These are phyloP conservation scores for Hyphopichia khmerensis DNA, from an alignment of 1,139 yeast genomes.

Conservation along the genomic window DNA sequence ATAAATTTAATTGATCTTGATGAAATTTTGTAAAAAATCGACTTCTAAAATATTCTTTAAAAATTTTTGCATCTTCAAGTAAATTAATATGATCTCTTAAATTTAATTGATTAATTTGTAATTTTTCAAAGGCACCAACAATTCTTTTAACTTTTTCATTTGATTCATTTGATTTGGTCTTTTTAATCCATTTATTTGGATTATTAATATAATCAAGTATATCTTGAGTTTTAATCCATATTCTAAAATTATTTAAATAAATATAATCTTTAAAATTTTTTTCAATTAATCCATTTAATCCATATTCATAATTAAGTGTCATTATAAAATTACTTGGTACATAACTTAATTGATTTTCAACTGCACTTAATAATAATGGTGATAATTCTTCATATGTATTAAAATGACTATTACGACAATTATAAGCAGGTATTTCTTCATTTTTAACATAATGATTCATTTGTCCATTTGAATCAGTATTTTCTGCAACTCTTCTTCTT, in stretches of 20 bases:
- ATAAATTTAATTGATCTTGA: slow-evolving; percentile 19
- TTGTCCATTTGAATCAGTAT: slow-evolving; percentile 7
- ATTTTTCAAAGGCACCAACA: slow-evolving; percentile 19
- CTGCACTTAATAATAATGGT: slow-evolving; percentile 26
- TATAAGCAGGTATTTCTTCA: slow-evolving; percentile 31
- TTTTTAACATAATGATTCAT: slow-evolving; percentile 19
- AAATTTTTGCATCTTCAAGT: slow-evolving; percentile 19
- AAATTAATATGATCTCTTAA: slow-evolving; percentile 29
- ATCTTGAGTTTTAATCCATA: slow-evolving; percentile 30
- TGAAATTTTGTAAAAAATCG: slow-evolving; percentile 28
- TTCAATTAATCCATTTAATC: slow-evolving; percentile 20
- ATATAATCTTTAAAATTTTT: slow-evolving; percentile 25
- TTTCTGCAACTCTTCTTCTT: slow-evolving; percentile 6
- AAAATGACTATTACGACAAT: slow-evolving; percentile 49
- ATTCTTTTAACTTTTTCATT: slow-evolving; percentile 11
- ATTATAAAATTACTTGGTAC: slow-evolving; percentile 30
- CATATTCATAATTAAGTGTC: slow-evolving; percentile 32
- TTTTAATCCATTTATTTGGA: slow-evolving; percentile 22
- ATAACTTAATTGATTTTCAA: slow-evolving; percentile 36
- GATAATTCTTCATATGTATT: slow-evolving; percentile 27
- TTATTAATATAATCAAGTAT: slow-evolving; percentile 27
- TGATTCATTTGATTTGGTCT: slow-evolving; percentile 3
- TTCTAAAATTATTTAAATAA: slow-evolving; percentile 30
- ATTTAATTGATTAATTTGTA: slow-evolving; percentile 19
- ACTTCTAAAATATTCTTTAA: slow-evolving; percentile 24